phyloP scores from a whole-genome alignment of 108 stramenopile genomes.

The Epithemia pelagica region DNA sequence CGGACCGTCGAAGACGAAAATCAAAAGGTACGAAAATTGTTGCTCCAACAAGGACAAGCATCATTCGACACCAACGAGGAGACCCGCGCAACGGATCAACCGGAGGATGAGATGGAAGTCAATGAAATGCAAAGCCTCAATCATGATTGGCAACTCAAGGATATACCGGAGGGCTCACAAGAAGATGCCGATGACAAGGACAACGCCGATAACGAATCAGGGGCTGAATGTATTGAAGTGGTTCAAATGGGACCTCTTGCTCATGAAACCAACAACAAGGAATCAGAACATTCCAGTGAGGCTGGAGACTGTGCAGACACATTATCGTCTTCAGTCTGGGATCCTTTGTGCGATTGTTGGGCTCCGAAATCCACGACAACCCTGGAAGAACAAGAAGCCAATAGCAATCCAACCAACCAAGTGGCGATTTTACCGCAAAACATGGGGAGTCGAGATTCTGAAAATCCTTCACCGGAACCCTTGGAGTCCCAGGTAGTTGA shows the following conservation, averaged over 20 bases:
- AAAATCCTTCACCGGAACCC: too few species aligned
- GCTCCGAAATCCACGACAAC: background rate
- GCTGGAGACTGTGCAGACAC: background rate
- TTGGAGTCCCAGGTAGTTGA: too few species aligned
- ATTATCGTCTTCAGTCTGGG: background rate
- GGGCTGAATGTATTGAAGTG: background rate
- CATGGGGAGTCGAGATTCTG: too few species aligned
- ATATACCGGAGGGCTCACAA: background rate
- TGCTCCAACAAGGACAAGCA: background rate
- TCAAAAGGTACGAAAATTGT: background rate
- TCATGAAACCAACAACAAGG: background rate
- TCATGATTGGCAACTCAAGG: background rate
- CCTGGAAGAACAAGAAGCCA: too few species aligned
- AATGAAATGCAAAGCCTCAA: background rate
- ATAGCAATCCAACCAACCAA: too few species aligned
- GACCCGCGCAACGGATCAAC: background rate
- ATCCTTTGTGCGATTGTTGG: slow-evolving; percentile 1
- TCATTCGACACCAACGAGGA: background rate
- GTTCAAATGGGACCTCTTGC: background rate
- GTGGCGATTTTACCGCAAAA: background rate
- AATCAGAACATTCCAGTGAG: too few species aligned
- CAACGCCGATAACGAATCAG: background rate
- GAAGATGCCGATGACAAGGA: background rate
- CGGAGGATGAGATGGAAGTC: background rate
- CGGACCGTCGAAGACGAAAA: background rate